A percentile compares a stretch with the other conserved stretches of the same genome.
phyloP scores from a whole-genome alignment of 75 land plant genomes.

The Pinus albicaulis region DNA sequence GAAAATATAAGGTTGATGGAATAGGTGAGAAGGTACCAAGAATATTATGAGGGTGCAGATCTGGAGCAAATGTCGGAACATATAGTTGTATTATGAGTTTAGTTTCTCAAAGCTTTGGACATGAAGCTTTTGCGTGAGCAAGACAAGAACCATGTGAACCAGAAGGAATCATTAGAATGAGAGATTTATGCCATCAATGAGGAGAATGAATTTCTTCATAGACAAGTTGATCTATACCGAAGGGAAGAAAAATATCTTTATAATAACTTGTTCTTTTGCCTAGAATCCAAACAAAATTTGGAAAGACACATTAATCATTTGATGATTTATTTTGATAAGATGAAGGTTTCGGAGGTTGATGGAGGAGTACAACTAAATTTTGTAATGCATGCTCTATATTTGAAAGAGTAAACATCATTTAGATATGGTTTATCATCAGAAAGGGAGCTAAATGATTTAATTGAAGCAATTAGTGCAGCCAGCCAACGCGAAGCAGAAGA shows the following conservation, averaged over 20 bases:
- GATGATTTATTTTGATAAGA: no score
- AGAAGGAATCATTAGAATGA: constrained; percentile 27
- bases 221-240: constrained; percentile 60
- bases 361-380: no score
- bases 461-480: constrained; percentile 65
- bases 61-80: constrained; percentile 69
- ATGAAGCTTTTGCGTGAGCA: constrained; percentile 78
- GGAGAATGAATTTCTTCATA: constrained; percentile 51
- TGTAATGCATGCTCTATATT: no score
- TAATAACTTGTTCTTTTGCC: constrained; percentile 34
- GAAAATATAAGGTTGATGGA: constrained; percentile 86
- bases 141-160: constrained; percentile 12
- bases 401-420: neutral
- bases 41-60: constrained; percentile 79
- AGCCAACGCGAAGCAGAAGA: constrained; percentile 73
- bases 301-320: constrained; percentile 28
- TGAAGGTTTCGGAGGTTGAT: no score
- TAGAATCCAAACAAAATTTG: constrained; percentile 57
- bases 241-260: constrained; percentile 45
- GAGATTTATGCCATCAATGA: constrained; percentile 30
- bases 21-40: constrained; percentile 79
- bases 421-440: constrained; percentile 26
- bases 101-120: constrained; percentile 76
- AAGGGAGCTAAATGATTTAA: constrained; percentile 61
- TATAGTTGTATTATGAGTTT: constrained; percentile 54